Evolutionary conservation across 345 rosid genomes (phyloP), one percentile per base, ranked within the genome.

Genomic region (Hypericum perforatum): DNA sequence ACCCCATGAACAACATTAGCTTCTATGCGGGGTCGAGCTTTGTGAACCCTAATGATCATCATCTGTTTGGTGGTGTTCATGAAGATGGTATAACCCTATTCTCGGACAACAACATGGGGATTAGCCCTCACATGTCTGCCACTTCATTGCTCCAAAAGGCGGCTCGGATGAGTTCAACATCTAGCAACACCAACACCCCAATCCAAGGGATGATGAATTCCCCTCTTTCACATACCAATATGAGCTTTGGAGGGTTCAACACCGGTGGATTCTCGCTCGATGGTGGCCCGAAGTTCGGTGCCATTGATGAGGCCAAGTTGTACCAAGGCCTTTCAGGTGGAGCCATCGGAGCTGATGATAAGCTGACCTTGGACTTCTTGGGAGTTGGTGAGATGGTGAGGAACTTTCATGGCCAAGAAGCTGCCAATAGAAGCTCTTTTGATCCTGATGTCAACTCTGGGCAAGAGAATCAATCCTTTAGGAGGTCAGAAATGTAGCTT

Each of bases 111-210:
- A 60, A 50, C 42, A 41, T 3, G 53, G 53, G 16, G 38, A 45
- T 29, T 9, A 45, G 39, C n/a, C 59, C 58, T 1, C 48, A 53
- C n/a, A 54, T 54, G 65, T 62, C 65, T 6, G 65, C 65, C 0
- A 62, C 65, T 4, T 59, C 59, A 22, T 41, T 62, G 53, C 65
- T 62, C 47, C 65, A 62, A 54, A 62, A 62, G 46, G 65, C 65
- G 5, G 65, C 65, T 62, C 65, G 47, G 36, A 62, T 62, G 59
- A 59, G 65, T 7, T 62, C 65, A 46, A 41, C 59, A 2, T 45
- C 47, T 0, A 62, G 65, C 53, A 53, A 8, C 37, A 46, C 0
- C 22, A 54, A 43, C 14, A 54, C 38, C 49, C 66, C 54, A 11
- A 22, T 62, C 16, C 66, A 62, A 49, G 66, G 66, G 7, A 15